Evolutionary conservation across 176 grass and related monocot species (phyloP).

Genomic region (Aegilops tauschii): DNA sequence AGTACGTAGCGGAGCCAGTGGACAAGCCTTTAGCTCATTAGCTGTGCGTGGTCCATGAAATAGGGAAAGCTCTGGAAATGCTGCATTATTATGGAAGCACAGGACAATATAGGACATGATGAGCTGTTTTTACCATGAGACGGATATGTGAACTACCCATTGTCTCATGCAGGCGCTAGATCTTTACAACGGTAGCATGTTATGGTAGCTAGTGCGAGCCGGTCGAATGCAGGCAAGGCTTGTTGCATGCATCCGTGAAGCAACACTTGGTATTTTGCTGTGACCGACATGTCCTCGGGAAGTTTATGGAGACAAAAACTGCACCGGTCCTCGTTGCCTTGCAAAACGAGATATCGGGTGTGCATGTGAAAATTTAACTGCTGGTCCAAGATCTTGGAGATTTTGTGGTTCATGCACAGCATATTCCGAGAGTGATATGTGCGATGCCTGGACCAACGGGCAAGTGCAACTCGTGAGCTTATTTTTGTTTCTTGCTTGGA

Average conservation of each 20-base stretch:
- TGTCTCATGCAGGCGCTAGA: background rate
- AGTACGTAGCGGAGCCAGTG: background rate
- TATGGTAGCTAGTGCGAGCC: background rate
- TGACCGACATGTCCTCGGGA: background rate
- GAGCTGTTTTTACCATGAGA: slow-evolving; percentile 17
- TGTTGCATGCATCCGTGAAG: background rate
- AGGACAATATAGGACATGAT: background rate
- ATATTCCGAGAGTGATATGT: background rate
- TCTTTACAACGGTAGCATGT: background rate
- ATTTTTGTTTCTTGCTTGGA: background rate
- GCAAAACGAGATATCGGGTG: background rate
- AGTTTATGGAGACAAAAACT: background rate
- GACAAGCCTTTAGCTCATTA: slow-evolving; percentile 22
- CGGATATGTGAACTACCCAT: background rate
- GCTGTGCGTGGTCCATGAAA: slow-evolving; percentile 27
- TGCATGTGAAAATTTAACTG: background rate
- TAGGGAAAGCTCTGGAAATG: slow-evolving; percentile 8
- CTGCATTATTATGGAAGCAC: slow-evolving; percentile 1
- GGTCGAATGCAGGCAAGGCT: background rate
- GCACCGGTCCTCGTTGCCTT: background rate
- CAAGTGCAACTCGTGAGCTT: background rate
- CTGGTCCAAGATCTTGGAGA: background rate
- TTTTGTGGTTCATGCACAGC: background rate
- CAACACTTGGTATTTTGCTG: background rate
- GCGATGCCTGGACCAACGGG: background rate